Conservation (phyloP, 495 filamentous ascomycete species). For the Mycothermus thermophilus region DNA sequence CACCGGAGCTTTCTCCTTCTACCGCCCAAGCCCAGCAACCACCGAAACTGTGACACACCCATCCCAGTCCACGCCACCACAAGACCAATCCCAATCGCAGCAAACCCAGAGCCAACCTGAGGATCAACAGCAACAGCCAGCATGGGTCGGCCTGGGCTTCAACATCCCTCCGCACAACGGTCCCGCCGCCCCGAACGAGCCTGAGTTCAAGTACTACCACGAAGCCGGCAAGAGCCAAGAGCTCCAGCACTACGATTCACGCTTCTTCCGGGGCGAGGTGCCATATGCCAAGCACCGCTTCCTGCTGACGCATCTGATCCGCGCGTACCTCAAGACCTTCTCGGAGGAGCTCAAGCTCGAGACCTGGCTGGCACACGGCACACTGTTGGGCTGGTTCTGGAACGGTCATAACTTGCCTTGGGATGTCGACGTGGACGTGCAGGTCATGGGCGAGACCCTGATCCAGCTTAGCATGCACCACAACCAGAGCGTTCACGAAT, state of each 20-base stretch:
- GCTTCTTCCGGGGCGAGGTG: conserved; percentile 49
- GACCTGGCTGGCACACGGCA: conserved; percentile 83
- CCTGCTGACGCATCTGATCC: conserved; percentile 53
- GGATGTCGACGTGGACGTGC: conserved; percentile 82
- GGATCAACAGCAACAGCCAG: background rate
- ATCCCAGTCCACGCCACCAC: too few relatives aligned
- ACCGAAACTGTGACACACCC: too few relatives aligned
- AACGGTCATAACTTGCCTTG: conserved; percentile 71
- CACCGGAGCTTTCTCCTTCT: background rate
- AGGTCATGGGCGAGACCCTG: conserved; percentile 53
- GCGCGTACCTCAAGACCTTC: conserved; percentile 58
- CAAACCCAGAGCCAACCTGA: background rate
- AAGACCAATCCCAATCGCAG: background rate
- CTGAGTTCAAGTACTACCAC: conserved; percentile 32
- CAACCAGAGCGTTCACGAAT: conserved; percentile 53
- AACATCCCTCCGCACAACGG: too few relatives aligned
- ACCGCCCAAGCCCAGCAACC: too few relatives aligned
- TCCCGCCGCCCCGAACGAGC: background rate
- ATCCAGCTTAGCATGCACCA: conserved; percentile 44
- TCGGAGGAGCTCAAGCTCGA: conserved; percentile 47
- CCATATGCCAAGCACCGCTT: conserved; percentile 49
- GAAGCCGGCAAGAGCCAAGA: conserved; percentile 45
- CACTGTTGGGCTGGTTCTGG: conserved; percentile 87
- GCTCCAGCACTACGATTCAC: conserved; percentile 57
- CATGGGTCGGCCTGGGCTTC: too few relatives aligned